Conservation (phyloP, 2,329 filamentous ascomycete genomes). For the Calonectria naviculata region DNA sequence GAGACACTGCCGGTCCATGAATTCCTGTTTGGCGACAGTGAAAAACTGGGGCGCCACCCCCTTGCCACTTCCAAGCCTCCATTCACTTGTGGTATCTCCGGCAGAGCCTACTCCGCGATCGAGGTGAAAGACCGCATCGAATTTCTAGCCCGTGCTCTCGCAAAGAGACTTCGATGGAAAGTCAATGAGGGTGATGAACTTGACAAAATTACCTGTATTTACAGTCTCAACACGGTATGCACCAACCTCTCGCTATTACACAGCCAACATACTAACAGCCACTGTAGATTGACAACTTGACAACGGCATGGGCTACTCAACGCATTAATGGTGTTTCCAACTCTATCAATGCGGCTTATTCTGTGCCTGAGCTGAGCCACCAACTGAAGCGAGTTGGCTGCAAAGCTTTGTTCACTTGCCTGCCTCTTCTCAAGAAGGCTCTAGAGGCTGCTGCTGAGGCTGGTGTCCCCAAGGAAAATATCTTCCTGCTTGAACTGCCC, state of each 20-base stretch:
- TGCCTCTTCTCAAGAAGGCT: slow-evolving; percentile 9
- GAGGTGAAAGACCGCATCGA: slow-evolving; percentile 9
- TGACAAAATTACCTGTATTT: slow-evolving; percentile 14
- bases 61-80: slow-evolving; percentile 9
- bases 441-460: slow-evolving; percentile 9
- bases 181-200: slow-evolving; percentile 8
- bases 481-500: slow-evolving; percentile 9
- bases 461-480: slow-evolving; percentile 8
- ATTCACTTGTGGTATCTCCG: slow-evolving; percentile 17
- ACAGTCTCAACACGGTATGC: slow-evolving; percentile 15
- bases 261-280: neutral
- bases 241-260: neutral
- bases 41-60: slow-evolving; percentile 5
- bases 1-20: slow-evolving; percentile 13
- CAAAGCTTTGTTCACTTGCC: slow-evolving; percentile 16
- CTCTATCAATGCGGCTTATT: slow-evolving; percentile 14
- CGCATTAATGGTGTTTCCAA: slow-evolving; percentile 17
- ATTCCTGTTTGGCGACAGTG: slow-evolving; percentile 11
- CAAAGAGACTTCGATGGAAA: slow-evolving; percentile 4
- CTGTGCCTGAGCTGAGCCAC: slow-evolving; percentile 11
- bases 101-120: neutral
- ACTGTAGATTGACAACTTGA: slow-evolving; percentile 8
- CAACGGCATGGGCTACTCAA: slow-evolving; percentile 16
- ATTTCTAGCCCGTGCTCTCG: slow-evolving; percentile 11
- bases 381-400: slow-evolving; percentile 11